phyloP scores from a whole-genome alignment of 2,329 filamentous ascomycete species.

The Fusarium sp. region DNA sequence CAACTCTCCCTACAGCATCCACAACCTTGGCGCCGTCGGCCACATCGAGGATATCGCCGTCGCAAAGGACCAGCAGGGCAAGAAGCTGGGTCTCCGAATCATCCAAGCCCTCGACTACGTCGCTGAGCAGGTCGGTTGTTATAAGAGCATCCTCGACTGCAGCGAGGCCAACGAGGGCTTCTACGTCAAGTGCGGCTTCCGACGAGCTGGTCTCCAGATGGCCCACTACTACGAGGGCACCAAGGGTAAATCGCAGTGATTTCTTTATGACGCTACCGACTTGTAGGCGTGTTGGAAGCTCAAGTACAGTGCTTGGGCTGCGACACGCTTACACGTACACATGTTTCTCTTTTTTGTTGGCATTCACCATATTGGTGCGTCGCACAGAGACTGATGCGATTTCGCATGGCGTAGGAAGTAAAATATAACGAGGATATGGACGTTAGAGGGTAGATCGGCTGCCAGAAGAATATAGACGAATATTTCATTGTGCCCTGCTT shows the following conservation, averaged over 20 bases:
- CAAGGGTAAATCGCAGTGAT: conserved; percentile 59
- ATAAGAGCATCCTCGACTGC: conserved; percentile 97
- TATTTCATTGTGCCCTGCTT: not conserved
- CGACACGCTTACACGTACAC: not conserved
- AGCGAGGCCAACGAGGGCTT: conserved; percentile 97
- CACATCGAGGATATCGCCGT: conserved; percentile 99
- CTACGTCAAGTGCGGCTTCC: conserved; percentile 97
- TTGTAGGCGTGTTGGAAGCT: not conserved
- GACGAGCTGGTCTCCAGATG: conserved; percentile 94
- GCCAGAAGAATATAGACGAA: conserved; percentile 33
- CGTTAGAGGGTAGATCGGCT: conserved; percentile 30
- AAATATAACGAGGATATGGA: conserved; percentile 41
- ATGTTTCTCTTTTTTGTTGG: conserved; percentile 18
- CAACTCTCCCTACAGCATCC: conserved; percentile 67
- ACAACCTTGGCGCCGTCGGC: conserved; percentile 84
- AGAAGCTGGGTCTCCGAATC: conserved; percentile 92
- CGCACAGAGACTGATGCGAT: conserved; percentile 40
- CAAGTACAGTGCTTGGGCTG: not conserved
- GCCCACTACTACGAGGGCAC: conserved; percentile 86
- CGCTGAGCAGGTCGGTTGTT: conserved; percentile 89
- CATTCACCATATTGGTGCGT: conserved; percentile 27
- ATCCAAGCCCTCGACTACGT: conserved; percentile 94
- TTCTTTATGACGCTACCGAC: conserved; percentile 12
- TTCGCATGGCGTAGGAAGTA: conserved; percentile 45
- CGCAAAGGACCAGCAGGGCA: conserved; percentile 93